Base-by-base conservation (phyloP, 2,329 filamentous ascomycete species). In the Elsinoe perseae region DNA sequence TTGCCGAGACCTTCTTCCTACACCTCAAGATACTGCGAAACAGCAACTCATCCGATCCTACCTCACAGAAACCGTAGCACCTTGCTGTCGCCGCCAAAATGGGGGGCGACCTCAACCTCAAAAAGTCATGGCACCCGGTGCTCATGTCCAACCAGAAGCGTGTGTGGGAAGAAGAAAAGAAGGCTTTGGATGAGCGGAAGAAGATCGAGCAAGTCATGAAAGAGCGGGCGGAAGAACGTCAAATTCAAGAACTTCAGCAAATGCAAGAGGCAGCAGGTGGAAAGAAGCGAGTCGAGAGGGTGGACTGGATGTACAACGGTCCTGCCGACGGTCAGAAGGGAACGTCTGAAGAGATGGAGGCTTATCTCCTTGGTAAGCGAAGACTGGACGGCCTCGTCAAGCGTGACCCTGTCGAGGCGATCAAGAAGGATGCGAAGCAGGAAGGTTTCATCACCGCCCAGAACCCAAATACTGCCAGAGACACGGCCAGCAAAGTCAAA, bases 281-380 rank as follows among this genome's bases (percentile, higher is more conserved):
- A 56, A 83, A 81, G 64, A 91, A 89, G 67, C 80, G 86, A 54
- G 75, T 86, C 27, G 85, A 92, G 64, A 84, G 90, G 32, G 92
- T 98, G 23, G 93, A 97, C 66, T 98, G 93, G 89, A 96, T 98
- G 89, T 98, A 98, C 72, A 83, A 86, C 64, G 92, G 92, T 1
- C 90, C 93, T 6, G 86, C 85, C 50, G 80, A 78, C 57, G 88
- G 89, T 32, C 85, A 87, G 66, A 76, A 77, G n/a, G 86, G 86
- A 27, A 88, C 82, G 36, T 82, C 80, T 21, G 92, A 96, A 70
- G 93, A 97, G 72, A 90, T 89, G 74, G 93, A 98, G 68, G 89
- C 87, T 3, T 98, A 95, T 69, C 73, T 98, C 1, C 77, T 98
- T 12, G 93, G 93, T 54, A 97, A 96, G 76, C 80, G 93, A 58